phyloP scores from a whole-genome alignment of 306 rosid species.

The Arachis stenosperma region DNA sequence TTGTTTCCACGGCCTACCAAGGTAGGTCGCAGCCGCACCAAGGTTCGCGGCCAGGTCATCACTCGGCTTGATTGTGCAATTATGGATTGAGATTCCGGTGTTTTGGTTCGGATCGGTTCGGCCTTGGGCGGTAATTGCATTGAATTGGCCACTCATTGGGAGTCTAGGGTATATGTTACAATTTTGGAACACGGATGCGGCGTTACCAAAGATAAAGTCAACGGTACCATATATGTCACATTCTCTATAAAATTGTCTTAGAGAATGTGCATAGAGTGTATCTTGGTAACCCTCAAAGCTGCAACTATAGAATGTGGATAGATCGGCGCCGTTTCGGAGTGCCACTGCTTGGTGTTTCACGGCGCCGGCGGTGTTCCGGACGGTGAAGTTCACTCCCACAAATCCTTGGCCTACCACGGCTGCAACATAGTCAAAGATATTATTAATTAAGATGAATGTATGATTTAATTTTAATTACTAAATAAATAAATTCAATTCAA shows the following conservation, averaged over 20 bases:
- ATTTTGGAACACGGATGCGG: conserved; percentile 69
- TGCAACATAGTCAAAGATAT: conserved; percentile 29
- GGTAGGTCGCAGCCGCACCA: conserved; percentile 41
- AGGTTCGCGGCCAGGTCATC: conserved; percentile 49
- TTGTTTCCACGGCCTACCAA: conserved; percentile 86
- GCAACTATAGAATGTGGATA: conserved; percentile 76
- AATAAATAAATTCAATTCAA: too few species aligned
- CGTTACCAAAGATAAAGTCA: conserved; percentile 87
- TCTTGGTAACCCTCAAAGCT: conserved; percentile 89
- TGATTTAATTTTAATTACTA: neutral
- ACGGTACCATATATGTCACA: conserved; percentile 85
- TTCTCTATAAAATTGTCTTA: conserved; percentile 76
- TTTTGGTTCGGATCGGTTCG: conserved; percentile 68
- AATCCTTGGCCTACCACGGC: conserved; percentile 71
- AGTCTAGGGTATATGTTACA: conserved; percentile 68
- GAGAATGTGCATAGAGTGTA: conserved; percentile 72
- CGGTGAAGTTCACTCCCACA: conserved; percentile 69
- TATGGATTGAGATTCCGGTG: conserved; percentile 69
- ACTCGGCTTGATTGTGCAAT: conserved; percentile 59
- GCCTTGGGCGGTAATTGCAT: conserved; percentile 86
- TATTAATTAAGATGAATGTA: neutral
- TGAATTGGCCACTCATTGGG: conserved; percentile 74
- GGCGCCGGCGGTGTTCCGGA: conserved; percentile 83
- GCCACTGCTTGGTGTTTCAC: conserved; percentile 84
- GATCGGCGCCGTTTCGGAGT: conserved; percentile 66